These are phyloP conservation scores for Rhizopus delemar DNA, from an alignment of 371 early-diverging fungal species.

Conservation along the genomic window DNA sequence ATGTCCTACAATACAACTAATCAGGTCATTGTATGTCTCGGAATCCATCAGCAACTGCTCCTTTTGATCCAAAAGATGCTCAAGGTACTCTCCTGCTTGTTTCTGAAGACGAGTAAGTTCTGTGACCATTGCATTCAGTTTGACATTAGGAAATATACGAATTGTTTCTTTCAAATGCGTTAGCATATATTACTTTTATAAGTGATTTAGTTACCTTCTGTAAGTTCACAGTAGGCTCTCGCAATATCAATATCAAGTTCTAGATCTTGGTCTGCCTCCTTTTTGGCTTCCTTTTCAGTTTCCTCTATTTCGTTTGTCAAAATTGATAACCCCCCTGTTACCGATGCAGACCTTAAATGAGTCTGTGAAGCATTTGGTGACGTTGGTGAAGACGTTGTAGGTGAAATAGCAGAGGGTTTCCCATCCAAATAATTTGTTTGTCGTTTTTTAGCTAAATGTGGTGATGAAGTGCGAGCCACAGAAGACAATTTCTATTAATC, in stretches of 20 bases:
- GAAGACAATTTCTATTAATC: constrained; percentile 12
- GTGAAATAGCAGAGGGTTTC: neutral
- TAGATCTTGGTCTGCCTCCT: constrained; percentile 29
- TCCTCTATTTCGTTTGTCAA: constrained; percentile 23
- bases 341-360: constrained; percentile 24
- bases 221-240: constrained; percentile 53
- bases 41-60: constrained; percentile 87
- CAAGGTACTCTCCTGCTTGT: constrained; percentile 65
- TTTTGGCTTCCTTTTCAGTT: constrained; percentile 16
- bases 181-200: neutral
- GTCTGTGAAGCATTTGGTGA: constrained; percentile 6
- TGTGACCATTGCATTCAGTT: constrained; percentile 57
- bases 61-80: constrained; percentile 75
- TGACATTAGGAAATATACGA: constrained; percentile 58
- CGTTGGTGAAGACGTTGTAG: constrained; percentile 5
- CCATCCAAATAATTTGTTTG: constrained; percentile 9
- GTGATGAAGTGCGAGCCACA: neutral
- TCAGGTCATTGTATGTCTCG: constrained; percentile 86
- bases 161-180: constrained; percentile 48
- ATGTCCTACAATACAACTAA: constrained; percentile 76
- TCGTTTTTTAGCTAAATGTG: constrained; percentile 14
- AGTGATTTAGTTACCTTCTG: constrained; percentile 39
- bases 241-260: constrained; percentile 56
- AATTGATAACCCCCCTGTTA: constrained; percentile 16
- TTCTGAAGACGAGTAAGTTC: constrained; percentile 56